Percentiles rank a stretch among this genome's conserved stretches.
phyloP scores from a whole-genome alignment of 352 stramenopile genomes.

The Hyaloperonospora arabidopsidis region DNA sequence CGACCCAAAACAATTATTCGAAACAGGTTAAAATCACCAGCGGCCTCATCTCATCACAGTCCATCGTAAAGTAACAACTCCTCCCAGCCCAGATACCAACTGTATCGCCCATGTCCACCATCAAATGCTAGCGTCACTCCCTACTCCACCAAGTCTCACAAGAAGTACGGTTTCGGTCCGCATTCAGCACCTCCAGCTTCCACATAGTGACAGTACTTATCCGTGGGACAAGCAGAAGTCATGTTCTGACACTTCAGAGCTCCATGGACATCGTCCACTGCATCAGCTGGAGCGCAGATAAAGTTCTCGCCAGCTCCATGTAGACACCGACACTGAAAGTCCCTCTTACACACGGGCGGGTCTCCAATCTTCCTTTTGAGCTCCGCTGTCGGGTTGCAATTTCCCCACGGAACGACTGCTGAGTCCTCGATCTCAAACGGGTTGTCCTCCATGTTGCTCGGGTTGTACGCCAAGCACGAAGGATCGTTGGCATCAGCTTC shows the following conservation, averaged over 20 bases:
- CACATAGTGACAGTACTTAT: conserved; percentile 44
- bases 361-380: conserved; percentile 25
- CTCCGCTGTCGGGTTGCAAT: conserved; percentile 25
- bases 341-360: conserved; percentile 30
- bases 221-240: conserved; percentile 15
- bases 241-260: conserved; percentile 19
- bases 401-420: conserved; percentile 25
- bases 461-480: conserved; percentile 34
- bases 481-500: conserved; percentile 32
- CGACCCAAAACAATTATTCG: no score
- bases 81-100: no score
- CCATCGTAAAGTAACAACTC: no score
- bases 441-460: conserved; percentile 27
- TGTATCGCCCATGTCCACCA: no score
- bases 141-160: no score
- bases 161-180: conserved; percentile 37
- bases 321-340: conserved; percentile 37
- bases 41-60: no score
- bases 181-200: conserved; percentile 25
- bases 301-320: conserved; percentile 20
- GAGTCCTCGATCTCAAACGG: conserved; percentile 28
- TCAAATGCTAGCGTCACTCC: no score
- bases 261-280: conserved; percentile 25
- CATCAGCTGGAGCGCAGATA: conserved; percentile 34
- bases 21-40: no score